Conservation (phyloP, 2,329 filamentous ascomycete species). For the Sporothrix variecibatus region DNA sequence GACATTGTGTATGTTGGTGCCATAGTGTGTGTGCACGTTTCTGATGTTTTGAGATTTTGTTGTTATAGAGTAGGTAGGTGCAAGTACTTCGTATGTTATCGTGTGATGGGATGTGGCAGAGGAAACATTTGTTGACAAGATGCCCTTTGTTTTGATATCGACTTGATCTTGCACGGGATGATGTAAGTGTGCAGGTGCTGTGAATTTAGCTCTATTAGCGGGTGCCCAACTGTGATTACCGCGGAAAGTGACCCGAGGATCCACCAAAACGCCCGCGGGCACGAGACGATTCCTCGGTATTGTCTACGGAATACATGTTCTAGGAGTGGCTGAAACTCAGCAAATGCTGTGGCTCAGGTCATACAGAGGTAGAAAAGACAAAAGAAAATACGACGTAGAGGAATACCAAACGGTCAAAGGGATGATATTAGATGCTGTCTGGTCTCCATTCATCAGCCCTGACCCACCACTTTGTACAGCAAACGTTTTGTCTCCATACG, state of each 20-base stretch:
- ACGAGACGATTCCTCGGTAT: background rate
- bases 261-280: background rate
- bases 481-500: no score
- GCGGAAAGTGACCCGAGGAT: background rate
- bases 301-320: no score
- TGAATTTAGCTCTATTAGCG: background rate
- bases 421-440: no score
- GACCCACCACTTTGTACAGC: no score
- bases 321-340: background rate
- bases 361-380: no score
- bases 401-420: no score
- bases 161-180: background rate
- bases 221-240: background rate
- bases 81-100: background rate
- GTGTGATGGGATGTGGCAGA: background rate
- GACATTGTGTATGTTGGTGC: background rate
- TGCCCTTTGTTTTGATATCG: background rate
- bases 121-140: background rate
- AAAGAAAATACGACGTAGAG: no score
- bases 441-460: no score
- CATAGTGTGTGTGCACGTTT: background rate
- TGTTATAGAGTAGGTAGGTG: no score
- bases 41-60: background rate
- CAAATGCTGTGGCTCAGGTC: background rate
- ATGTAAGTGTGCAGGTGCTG: background rate